A percentile compares a stretch with the other conserved stretches of the same genome.
phyloP scores from a whole-genome alignment of 495 filamentous ascomycete species.

The Penicillium crystallinum region DNA sequence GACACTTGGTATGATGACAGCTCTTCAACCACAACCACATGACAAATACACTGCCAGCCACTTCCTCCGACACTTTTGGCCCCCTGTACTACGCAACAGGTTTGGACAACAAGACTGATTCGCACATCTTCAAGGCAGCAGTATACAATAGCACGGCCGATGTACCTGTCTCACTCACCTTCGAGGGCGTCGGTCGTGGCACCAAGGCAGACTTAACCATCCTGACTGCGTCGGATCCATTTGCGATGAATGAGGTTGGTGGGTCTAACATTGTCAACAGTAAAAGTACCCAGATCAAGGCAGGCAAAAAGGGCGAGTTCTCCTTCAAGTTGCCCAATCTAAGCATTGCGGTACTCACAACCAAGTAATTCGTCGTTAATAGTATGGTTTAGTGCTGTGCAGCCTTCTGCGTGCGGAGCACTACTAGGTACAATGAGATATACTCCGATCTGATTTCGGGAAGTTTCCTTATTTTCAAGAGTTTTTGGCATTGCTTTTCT shows the following conservation, averaged over 20 bases:
- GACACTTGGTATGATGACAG: slow-evolving; percentile 8
- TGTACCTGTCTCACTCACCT: slow-evolving; percentile 46
- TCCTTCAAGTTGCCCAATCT: slow-evolving; percentile 45
- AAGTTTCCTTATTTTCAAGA: too few species aligned
- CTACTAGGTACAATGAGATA: neutral
- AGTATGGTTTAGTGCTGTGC: neutral
- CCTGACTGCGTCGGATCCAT: slow-evolving; percentile 45
- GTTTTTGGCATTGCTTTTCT: too few species aligned
- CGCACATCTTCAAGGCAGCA: slow-evolving; percentile 55
- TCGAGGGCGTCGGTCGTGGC: slow-evolving; percentile 46
- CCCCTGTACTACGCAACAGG: slow-evolving; percentile 43
- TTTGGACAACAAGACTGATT: slow-evolving; percentile 25
- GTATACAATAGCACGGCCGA: slow-evolving; percentile 58
- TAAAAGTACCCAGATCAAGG: slow-evolving; percentile 36
- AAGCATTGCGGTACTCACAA: slow-evolving; percentile 48
- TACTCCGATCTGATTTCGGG: too few species aligned
- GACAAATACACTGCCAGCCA: slow-evolving; percentile 41
- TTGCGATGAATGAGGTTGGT: slow-evolving; percentile 36
- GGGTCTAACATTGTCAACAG: slow-evolving; percentile 41
- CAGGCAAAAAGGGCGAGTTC: slow-evolving; percentile 42
- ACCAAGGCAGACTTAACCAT: slow-evolving; percentile 52
- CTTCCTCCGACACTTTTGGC: slow-evolving; percentile 30
- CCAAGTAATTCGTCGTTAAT: slow-evolving; percentile 6
- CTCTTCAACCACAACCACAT: slow-evolving; percentile 40
- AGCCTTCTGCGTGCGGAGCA: neutral